These are phyloP conservation scores for Cordyceps cateniannulata DNA, from an alignment of 2,329 filamentous ascomycete genomes.

Conservation along the genomic window DNA sequence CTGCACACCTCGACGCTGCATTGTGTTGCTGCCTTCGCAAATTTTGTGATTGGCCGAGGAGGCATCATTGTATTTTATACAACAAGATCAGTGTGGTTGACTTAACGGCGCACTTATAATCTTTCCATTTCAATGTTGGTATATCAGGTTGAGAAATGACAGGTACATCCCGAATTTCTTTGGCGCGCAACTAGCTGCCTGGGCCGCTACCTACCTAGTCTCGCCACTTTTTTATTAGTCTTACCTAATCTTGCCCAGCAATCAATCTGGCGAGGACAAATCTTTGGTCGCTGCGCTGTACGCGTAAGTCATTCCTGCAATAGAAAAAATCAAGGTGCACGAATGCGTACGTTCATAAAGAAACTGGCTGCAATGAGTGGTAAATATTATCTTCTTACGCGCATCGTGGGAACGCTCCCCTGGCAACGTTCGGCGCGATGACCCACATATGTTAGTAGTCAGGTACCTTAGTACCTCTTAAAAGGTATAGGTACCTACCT, in stretches of 20 bases:
- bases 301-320: neutral
- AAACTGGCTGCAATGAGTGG: too few relatives aligned
- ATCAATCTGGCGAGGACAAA: neutral
- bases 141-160: neutral
- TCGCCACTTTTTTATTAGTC: neutral
- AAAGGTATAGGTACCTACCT: too few relatives aligned
- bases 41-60: constrained; percentile 46
- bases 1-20: constrained; percentile 47
- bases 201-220: neutral
- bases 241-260: neutral
- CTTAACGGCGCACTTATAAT: neutral
- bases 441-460: too few relatives aligned
- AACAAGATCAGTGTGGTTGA: neutral
- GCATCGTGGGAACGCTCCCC: too few relatives aligned
- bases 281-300: neutral
- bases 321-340: neutral
- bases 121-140: neutral
- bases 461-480: too few relatives aligned
- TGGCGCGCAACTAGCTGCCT: too few relatives aligned
- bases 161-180: too few relatives aligned
- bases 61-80: constrained; percentile 1
- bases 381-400: too few relatives aligned
- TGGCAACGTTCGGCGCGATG: too few relatives aligned
- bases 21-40: constrained; percentile 47
- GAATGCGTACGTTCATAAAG: neutral